A percentile compares a stretch with the other conserved stretches of the same genome.
These are phyloP conservation scores for Cornus florida DNA, from an alignment of 148 eudicot species.

Conservation along the genomic window DNA sequence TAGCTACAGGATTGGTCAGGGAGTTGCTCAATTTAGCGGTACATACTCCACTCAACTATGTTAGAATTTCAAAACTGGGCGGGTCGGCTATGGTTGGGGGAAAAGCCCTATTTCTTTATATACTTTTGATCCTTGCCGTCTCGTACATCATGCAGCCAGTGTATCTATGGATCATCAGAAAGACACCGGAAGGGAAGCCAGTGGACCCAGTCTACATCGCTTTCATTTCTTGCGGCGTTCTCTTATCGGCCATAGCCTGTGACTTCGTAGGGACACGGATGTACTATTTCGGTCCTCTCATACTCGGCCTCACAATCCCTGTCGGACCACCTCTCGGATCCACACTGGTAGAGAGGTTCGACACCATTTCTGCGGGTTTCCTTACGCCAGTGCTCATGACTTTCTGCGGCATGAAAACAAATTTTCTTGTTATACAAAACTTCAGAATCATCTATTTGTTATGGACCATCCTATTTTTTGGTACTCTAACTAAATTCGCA, in stretches of 20 bases:
- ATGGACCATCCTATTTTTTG: background rate
- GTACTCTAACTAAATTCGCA: background rate
- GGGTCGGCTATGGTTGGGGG: background rate
- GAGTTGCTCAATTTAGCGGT: constrained; percentile 11
- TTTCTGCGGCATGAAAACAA: constrained; percentile 22
- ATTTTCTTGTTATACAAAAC: constrained; percentile 15
- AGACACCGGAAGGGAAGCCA: constrained; percentile 37
- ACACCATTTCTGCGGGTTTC: constrained; percentile 18
- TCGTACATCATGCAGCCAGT: background rate
- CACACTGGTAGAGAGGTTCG: constrained; percentile 26
- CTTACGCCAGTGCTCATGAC: constrained; percentile 23
- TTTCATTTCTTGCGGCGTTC: constrained; percentile 12
- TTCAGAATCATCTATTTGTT: background rate
- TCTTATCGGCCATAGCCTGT: constrained; percentile 10
- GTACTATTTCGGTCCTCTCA: constrained; percentile 24
- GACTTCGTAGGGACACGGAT: constrained; percentile 21
- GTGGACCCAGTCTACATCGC: constrained; percentile 18
- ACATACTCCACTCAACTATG: background rate
- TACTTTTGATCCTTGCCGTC: background rate
- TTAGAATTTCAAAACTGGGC: background rate
- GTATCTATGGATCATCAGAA: constrained; percentile 26
- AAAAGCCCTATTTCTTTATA: background rate
- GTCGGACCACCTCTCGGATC: constrained; percentile 33
- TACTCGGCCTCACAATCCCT: constrained; percentile 26
- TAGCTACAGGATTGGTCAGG: constrained; percentile 28